Evolutionary conservation across 2,329 filamentous ascomycete species (phyloP), one percentile per base, ranked within the genome.

Genomic region (Phialophora chinensis): DNA sequence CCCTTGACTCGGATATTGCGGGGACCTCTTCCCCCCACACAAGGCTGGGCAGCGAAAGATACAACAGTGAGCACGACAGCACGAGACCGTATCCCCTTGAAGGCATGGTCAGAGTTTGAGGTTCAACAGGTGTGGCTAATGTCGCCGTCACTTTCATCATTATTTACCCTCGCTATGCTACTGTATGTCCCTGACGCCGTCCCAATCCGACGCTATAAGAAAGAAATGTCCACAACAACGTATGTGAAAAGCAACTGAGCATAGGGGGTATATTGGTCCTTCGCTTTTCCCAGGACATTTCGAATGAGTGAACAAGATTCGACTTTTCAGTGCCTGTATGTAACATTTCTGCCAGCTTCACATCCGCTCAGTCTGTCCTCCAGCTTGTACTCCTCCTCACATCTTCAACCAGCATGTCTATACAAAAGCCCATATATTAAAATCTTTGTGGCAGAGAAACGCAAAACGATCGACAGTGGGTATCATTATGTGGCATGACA

Each of bases 211-310:
- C 20, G 27, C 23, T 53, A 25, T 23, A 25, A 25, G 11, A 50
- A 50, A 50, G 49, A 14, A 53, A 53, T 53, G 4, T 29, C 20
- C 20, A 25, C 49, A 53, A 20, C 17, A 49, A 10, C 5, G 38
- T 42, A 42, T 14, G 20, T 8, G 12, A 53, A 27, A 1, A 29
- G 5, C 27, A 59, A 50, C n/a, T 23, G 57, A 38, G 44, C 25
- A 60, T 20, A n/a, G 57, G 57, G 38, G 57, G 57, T 50, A 60
- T 60, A 60, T 60, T 42, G 44, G 44, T 52, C 38, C 57, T 52
- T 52, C 31, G 25, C 25, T 17, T 44, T 42, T 44, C 38, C 38
- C 38, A n/a, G 49, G 10, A 53, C 49, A 27, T 14, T 53, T 27
- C 17, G 38, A 44, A n/a, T 20, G 38, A 44, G 14, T 27, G 49